phyloP scores from a whole-genome alignment of 441 rosid species.

The Eruca vesicaria region DNA sequence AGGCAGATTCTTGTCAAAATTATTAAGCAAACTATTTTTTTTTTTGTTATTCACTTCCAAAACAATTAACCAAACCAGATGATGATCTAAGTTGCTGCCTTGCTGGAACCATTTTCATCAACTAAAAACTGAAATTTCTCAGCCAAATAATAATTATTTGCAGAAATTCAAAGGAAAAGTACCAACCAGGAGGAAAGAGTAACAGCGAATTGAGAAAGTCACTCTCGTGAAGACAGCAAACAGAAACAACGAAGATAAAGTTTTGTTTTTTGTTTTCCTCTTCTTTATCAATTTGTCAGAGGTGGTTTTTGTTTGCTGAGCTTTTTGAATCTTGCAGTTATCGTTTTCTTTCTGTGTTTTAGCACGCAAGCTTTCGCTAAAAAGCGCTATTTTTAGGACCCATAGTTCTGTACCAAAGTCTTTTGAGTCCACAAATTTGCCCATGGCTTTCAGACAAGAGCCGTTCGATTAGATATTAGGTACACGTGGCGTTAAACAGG shows the following conservation, averaged over 20 bases:
- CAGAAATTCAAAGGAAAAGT: not conserved
- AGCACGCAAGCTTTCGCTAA: slow-evolving; percentile 32
- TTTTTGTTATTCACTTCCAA: not conserved
- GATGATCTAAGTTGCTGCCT: not conserved
- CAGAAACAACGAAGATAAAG: not conserved
- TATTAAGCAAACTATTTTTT: not conserved
- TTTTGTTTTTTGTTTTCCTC: too few species aligned
- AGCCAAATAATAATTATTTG: not conserved
- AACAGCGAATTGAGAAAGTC: not conserved
- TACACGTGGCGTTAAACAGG: not conserved
- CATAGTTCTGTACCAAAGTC: not conserved
- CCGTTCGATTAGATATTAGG: not conserved
- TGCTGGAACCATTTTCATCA: slow-evolving; percentile 4
- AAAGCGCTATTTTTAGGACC: slow-evolving; percentile 9
- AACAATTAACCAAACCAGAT: not conserved
- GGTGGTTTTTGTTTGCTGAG: slow-evolving; percentile 17
- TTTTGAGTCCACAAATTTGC: slow-evolving; percentile 5
- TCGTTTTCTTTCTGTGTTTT: slow-evolving; percentile 17
- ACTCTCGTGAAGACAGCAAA: slow-evolving; percentile 1
- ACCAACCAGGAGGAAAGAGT: slow-evolving; percentile 28
- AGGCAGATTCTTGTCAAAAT: not conserved
- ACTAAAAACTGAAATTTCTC: not conserved
- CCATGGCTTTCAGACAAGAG: not conserved
- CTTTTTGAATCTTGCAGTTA: slow-evolving; percentile 26
- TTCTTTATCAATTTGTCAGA: not conserved